Evolutionary conservation across 495 filamentous ascomycete species (phyloP).

Genomic region (Penicillium psychrofluorescens): DNA sequence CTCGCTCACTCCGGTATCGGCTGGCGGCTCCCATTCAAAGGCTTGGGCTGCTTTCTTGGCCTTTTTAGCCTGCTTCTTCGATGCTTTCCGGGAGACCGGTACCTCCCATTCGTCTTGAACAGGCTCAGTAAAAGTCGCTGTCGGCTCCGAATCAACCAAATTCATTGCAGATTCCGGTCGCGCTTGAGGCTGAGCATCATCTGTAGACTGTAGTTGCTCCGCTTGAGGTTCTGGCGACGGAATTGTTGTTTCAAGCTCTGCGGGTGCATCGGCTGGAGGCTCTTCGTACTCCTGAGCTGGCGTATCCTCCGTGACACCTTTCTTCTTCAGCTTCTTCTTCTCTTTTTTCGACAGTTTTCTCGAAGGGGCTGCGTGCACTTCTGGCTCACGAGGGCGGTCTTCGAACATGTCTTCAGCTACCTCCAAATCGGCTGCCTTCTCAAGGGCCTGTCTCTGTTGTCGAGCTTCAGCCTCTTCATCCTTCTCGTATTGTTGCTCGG

Average conservation of each 20-base stretch:
- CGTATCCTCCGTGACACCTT: slow-evolving; percentile 1
- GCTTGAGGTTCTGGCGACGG: background rate
- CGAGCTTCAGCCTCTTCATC: background rate
- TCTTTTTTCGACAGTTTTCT: slow-evolving; percentile 33
- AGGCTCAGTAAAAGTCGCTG: background rate
- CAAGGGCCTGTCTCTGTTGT: background rate
- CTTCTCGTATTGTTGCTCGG: background rate
- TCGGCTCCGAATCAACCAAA: background rate
- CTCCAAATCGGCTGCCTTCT: slow-evolving; percentile 9
- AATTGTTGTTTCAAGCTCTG: background rate
- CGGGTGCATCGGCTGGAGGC: background rate
- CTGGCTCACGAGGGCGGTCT: slow-evolving; percentile 1
- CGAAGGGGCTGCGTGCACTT: slow-evolving; percentile 5
- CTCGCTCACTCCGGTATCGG: background rate
- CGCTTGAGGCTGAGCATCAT: background rate
- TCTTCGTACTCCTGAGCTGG: slow-evolving; percentile 3
- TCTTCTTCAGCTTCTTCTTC: slow-evolving; percentile 30
- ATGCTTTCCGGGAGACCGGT: slow-evolving; percentile 19
- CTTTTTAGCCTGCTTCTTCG: slow-evolving; percentile 18
- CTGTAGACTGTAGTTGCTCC: background rate
- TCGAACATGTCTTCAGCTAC: slow-evolving; percentile 2
- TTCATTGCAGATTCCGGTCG: slow-evolving; percentile 3
- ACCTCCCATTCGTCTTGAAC: background rate
- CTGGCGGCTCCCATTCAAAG: background rate
- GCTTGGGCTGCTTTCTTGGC: slow-evolving; percentile 13